Evolutionary conservation across 192 early-diverging fungal species (phyloP).

Genomic region (Linderina pennispora): DNA sequence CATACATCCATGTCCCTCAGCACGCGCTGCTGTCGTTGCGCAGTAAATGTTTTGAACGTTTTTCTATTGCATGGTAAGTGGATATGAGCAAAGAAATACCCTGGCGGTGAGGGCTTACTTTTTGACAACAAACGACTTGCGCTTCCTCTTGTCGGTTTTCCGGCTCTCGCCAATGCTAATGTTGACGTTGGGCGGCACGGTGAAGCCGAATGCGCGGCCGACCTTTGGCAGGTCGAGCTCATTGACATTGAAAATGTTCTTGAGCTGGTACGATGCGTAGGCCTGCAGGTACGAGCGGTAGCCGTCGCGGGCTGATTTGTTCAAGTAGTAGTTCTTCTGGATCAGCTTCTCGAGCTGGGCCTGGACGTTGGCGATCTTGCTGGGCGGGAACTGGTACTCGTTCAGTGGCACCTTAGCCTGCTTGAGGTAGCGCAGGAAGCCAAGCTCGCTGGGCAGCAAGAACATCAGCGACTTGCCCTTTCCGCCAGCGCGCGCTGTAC

Average conservation of each 20-base stretch:
- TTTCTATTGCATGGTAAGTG: too few species aligned
- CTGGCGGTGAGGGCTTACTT: too few species aligned
- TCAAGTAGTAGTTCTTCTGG: slow-evolving; percentile 97
- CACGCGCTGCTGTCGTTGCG: too few species aligned
- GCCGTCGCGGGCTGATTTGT: slow-evolving; percentile 92
- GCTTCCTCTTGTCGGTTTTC: slow-evolving; percentile 43
- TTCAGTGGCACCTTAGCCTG: slow-evolving; percentile 98
- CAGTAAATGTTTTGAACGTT: too few species aligned
- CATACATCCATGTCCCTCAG: too few species aligned
- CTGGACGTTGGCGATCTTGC: slow-evolving; percentile 96
- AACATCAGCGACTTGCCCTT: slow-evolving; percentile 91
- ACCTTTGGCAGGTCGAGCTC: slow-evolving; percentile 86
- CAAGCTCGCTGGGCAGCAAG: slow-evolving; percentile 88
- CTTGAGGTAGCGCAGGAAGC: slow-evolving; percentile 95
- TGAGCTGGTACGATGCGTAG: slow-evolving; percentile 92
- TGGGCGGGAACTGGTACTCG: slow-evolving; percentile 96
- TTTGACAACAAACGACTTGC: slow-evolving; percentile 31
- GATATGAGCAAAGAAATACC: too few species aligned
- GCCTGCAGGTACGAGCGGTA: slow-evolving; percentile 94
- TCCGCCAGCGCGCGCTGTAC: slow-evolving; percentile 91
- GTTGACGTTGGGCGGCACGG: slow-evolving; percentile 91
- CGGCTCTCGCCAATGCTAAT: slow-evolving; percentile 43
- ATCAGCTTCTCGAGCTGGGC: slow-evolving; percentile 93
- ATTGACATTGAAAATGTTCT: slow-evolving; percentile 94
- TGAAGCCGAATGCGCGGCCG: slow-evolving; percentile 92